Base-by-base conservation (phyloP, 306 rosid genomes). In the Adenanthera pavonina region DNA sequence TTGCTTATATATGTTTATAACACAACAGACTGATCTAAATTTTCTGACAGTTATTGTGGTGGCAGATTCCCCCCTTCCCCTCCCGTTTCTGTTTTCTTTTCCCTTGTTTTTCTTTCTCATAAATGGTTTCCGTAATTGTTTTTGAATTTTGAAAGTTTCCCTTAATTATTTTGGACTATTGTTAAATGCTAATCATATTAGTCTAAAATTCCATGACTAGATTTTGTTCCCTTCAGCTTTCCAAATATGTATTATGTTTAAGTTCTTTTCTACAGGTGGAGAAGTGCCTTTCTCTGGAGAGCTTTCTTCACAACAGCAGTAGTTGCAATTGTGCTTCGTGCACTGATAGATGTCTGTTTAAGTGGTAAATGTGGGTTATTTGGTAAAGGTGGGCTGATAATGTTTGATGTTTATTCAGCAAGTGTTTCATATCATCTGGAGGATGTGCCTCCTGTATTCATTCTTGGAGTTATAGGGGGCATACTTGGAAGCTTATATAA, bases 241-340 rank as follows among this genome's bases (percentile, higher is more conserved):
- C 69, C 7, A 78, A 65, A 52, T 30, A 43, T 70, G 64, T 47
- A 57, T 59, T 66, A 46, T 52, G 13, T 13, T 56, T 76, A 48
- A 53, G 61, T 82, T 78, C 66, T 69, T 67, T 85, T 85, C 73
- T 87, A 76, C 81, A 95, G 99, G 98, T 95, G 98, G 99, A 90
- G 97, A 89, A 85, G 94, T 82, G 90, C 97, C 71, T 97, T 95
- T 90, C 84, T 95, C 46, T 95, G 99, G 99, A 91, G 99, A 89
- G 86, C 97, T 83, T 95, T 95, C 89, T 95, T 95, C 80, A 86
- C 97, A 16, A 85, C 98, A 41, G 99, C 99, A 71, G 69, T 89
- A 57, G 97, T 93, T 70, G 99, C 98, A 47, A 85, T 95, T 75
- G 84, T 92, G 67, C 92, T 95, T 71, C 99, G 93, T 44, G 92